Evolutionary conservation across 106 monocot species (phyloP), one percentile per base, ranked within the genome.

Genomic region (Triglochin maritima): DNA sequence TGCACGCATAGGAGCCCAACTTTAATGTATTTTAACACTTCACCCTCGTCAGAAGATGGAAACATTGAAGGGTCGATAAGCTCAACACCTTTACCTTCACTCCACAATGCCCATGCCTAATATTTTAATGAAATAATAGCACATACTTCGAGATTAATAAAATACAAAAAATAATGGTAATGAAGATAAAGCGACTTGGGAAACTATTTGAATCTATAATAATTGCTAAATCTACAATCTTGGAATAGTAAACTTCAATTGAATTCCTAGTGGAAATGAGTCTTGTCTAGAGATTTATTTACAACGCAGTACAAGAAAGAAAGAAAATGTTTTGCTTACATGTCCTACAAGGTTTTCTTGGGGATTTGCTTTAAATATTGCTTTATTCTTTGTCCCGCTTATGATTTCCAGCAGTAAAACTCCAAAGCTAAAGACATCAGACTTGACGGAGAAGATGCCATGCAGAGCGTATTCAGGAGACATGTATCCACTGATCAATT

Each of bases 351-450:
- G 81, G 14, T 75, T 67, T 7, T 47, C 9, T 7, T 59, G 13
- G 50, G 53, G 46, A 9, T 60, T 50, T 12, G 69, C 9, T 8
- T 4, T n/a, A 47, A 44, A 62, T 2, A 61, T 17, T 3, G 62
- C 63, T 3, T 61, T 46, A 66, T 87, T 87, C 59, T 65, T 83
- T 15, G 55, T 56, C 0, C 78, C 81, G 47, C 83, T 83, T 0
- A 87, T 47, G 54, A 83, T 76, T 62, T 87, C 83, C 3, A 87
- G 57, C 9, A 83, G 44, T 7, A 87, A 7, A 17, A 87, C 73
- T 7, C 87, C 87, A 42, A 83, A 86, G 66, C 87, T 87, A 62
- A 72, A 87, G 45, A 87, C 80, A 59, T 87, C 86, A 12, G 80
- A 87, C 44, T 87, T 87, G 4, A 78, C 68, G 2, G 86, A 80